These are phyloP conservation scores for Fraxinus pennsylvanica DNA, from an alignment of 257 asterid genomes.

Conservation along the genomic window DNA sequence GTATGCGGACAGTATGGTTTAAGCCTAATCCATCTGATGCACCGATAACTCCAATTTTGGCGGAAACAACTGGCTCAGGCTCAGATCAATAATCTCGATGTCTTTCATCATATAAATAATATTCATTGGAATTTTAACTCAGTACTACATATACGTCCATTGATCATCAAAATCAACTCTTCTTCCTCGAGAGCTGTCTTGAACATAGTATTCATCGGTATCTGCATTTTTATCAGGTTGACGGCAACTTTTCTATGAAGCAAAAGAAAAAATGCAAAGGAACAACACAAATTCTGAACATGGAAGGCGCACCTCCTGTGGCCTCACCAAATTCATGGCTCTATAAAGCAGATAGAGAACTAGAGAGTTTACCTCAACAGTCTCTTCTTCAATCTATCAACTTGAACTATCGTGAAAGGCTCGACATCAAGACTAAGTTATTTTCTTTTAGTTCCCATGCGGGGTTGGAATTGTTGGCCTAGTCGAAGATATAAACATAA, in stretches of 20 bases:
- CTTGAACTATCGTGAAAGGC: slow-evolving; percentile 35
- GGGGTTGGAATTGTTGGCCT: too few relatives aligned
- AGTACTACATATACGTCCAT: slow-evolving; percentile 35
- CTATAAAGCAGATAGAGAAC: slow-evolving; percentile 20
- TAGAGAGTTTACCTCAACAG: slow-evolving; percentile 32
- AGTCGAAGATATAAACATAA: neutral
- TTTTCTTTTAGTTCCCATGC: neutral
- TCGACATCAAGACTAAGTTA: slow-evolving; percentile 32
- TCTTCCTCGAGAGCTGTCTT: neutral
- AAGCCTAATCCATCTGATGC: neutral
- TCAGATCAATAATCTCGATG: slow-evolving; percentile 32
- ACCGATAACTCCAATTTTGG: slow-evolving; percentile 15
- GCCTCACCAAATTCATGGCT: slow-evolving; percentile 10
- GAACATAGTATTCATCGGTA: slow-evolving; percentile 22
- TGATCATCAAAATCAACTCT: slow-evolving; percentile 22
- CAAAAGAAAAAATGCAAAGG: slow-evolving; percentile 16
- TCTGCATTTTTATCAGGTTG: slow-evolving; percentile 17
- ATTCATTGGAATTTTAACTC: slow-evolving; percentile 33
- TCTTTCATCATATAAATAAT: slow-evolving; percentile 39
- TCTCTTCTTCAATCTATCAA: slow-evolving; percentile 25
- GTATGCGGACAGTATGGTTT: neutral
- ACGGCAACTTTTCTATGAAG: slow-evolving; percentile 21
- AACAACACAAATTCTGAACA: slow-evolving; percentile 21
- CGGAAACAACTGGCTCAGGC: slow-evolving; percentile 40
- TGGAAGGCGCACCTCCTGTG: slow-evolving; percentile 7